Percentiles rank a stretch among this genome's conserved stretches.
Evolutionary conservation across 345 rosid genomes (phyloP).

Genomic region (Salix brachista): DNA sequence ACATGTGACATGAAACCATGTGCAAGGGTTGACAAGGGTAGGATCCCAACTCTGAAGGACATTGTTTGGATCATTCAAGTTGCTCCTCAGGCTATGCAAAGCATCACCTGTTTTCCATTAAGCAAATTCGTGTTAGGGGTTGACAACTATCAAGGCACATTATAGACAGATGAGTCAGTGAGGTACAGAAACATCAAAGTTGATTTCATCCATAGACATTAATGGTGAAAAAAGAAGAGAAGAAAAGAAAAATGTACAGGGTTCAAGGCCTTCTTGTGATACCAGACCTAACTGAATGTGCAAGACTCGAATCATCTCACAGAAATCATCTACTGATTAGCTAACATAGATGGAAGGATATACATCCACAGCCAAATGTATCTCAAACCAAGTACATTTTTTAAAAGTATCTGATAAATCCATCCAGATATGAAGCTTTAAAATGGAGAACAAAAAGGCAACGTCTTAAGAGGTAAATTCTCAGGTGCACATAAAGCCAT

Average conservation of each 20-base stretch:
- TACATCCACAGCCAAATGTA: background rate
- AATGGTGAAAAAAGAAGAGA: background rate
- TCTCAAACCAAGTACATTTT: background rate
- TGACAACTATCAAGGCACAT: background rate
- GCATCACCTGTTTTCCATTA: conserved; percentile 74
- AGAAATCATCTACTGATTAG: background rate
- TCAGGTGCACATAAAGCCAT: background rate
- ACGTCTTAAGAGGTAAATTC: background rate
- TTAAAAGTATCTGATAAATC: background rate
- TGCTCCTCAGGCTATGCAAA: conserved; percentile 71
- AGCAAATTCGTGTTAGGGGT: background rate
- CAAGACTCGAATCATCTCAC: background rate
- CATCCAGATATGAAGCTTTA: background rate
- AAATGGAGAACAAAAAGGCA: background rate
- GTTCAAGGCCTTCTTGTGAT: background rate
- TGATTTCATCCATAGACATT: background rate
- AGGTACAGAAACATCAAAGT: background rate
- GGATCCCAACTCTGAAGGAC: conserved; percentile 99
- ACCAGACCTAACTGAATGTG: background rate
- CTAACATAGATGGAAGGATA: background rate
- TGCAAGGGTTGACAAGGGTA: conserved; percentile 93
- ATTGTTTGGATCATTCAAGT: conserved; percentile 76
- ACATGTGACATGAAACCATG: conserved; percentile 97
- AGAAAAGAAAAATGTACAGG: background rate
- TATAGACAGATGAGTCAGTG: background rate